Conservation (phyloP, 106 monocot genomes). For the Phalaenopsis equestris region DNA sequence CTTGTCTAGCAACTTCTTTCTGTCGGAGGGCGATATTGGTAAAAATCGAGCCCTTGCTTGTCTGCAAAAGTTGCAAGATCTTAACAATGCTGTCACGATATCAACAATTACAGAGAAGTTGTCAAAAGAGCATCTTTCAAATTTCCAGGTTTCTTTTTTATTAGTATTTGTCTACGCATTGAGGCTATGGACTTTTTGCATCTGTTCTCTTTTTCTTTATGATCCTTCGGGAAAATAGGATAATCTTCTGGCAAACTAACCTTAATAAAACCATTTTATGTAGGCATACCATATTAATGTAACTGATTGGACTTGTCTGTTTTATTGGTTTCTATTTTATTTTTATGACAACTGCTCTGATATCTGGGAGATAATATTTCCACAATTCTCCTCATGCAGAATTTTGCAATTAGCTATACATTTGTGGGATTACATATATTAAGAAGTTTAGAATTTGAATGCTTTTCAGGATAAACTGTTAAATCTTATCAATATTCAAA, state of each 20-base stretch:
- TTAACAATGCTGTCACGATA: conserved; percentile 74
- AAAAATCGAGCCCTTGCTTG: conserved; percentile 82
- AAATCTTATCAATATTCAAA: no score
- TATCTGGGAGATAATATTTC: no score
- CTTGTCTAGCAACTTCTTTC: conserved; percentile 83
- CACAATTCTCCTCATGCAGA: no score
- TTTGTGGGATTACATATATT: no score
- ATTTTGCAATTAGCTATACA: no score
- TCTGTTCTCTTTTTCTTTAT: background rate
- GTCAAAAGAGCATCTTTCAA: conserved; percentile 47
- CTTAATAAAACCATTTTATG: background rate
- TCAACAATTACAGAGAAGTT: conserved; percentile 39
- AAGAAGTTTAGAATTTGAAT: no score
- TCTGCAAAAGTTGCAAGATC: conserved; percentile 77
- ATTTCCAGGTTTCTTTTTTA: conserved; percentile 56
- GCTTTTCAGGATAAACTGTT: no score
- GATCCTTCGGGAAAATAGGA: background rate
- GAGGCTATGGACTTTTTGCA: background rate
- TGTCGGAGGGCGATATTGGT: conserved; percentile 72
- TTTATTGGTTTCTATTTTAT: no score
- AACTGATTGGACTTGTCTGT: no score
- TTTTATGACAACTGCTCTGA: no score
- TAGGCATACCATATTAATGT: background rate
- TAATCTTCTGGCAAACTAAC: background rate
- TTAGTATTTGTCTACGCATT: background rate